phyloP scores from a whole-genome alignment of 106 monocot genomes.

The Acorus gramineus region DNA sequence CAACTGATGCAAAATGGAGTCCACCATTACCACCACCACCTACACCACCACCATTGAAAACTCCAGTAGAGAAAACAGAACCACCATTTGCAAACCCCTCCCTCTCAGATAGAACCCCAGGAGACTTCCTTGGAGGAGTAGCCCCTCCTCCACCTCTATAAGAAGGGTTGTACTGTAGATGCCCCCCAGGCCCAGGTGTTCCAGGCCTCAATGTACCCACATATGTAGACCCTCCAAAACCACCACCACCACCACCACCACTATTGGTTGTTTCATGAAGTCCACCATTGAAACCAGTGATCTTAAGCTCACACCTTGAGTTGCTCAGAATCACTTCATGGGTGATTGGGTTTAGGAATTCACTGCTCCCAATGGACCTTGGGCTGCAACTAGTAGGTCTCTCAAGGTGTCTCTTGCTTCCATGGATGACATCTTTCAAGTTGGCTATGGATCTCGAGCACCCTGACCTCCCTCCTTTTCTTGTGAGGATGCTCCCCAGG shows the following conservation, averaged over 20 bases:
- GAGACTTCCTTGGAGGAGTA: slow-evolving; percentile 43
- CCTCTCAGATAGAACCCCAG: slow-evolving; percentile 9
- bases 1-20: neutral
- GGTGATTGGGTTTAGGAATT: slow-evolving; percentile 74
- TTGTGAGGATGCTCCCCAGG: slow-evolving; percentile 32
- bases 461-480: slow-evolving; percentile 42
- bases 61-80: slow-evolving; percentile 23
- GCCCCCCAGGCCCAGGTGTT: slow-evolving; percentile 70
- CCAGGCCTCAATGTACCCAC: slow-evolving; percentile 70
- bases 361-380: slow-evolving; percentile 74
- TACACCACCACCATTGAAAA: slow-evolving; percentile 10
- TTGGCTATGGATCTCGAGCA: slow-evolving; percentile 85
- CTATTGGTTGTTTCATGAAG: slow-evolving; percentile 4
- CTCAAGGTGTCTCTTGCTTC: slow-evolving; percentile 66
- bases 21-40: slow-evolving; percentile 10
- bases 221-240: slow-evolving; percentile 17
- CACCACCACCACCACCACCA: neutral
- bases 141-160: slow-evolving; percentile 12
- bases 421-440: slow-evolving; percentile 77
- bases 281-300: slow-evolving; percentile 38
- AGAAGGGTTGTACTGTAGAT: slow-evolving; percentile 27
- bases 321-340: slow-evolving; percentile 67
- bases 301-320: slow-evolving; percentile 62
- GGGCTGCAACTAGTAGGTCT: slow-evolving; percentile 69
- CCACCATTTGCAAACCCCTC: slow-evolving; percentile 7